Percentiles rank a stretch among this genome's conserved stretches.
These are phyloP conservation scores for Phyllosticta capitalensis DNA, from an alignment of 2,329 filamentous ascomycete genomes.

Conservation along the genomic window DNA sequence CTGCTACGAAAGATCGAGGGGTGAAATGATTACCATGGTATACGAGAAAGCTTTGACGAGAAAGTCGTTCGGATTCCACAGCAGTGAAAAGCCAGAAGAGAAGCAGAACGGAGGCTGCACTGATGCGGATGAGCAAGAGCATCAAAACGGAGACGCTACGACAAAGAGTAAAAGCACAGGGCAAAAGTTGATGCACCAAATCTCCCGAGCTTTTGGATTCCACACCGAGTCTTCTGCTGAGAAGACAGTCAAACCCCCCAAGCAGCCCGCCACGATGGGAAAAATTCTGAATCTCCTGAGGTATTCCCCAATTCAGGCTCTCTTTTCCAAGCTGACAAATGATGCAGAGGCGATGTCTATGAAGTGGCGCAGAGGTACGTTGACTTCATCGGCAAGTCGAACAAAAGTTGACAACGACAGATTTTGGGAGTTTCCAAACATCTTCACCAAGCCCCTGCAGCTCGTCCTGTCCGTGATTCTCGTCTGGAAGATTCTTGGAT, in stretches of 20 bases:
- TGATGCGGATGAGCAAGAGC: background rate
- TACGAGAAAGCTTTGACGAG: slow-evolving; percentile 67
- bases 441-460: slow-evolving; percentile 67
- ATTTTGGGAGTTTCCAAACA: slow-evolving; percentile 77
- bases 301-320: slow-evolving; percentile 21
- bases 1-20: slow-evolving; percentile 72
- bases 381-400: background rate
- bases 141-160: background rate
- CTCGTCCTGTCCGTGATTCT: slow-evolving; percentile 65
- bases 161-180: background rate
- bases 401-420: slow-evolving; percentile 25
- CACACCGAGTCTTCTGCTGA: slow-evolving; percentile 18
- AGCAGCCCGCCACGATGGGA: slow-evolving; percentile 66
- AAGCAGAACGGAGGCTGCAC: background rate
- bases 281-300: slow-evolving; percentile 86
- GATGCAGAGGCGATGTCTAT: slow-evolving; percentile 56
- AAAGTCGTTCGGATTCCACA: slow-evolving; percentile 43
- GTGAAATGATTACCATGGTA: slow-evolving; percentile 77
- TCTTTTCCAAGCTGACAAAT: background rate
- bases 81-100: slow-evolving; percentile 3
- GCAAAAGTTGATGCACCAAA: background rate
- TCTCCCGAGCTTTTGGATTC: slow-evolving; percentile 1
- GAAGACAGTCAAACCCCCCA: slow-evolving; percentile 21
- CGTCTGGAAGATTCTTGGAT: slow-evolving; percentile 70
- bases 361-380: slow-evolving; percentile 57